These are phyloP conservation scores for Ophiostoma ulmi DNA, from an alignment of 2,329 filamentous ascomycete species.

Conservation along the genomic window DNA sequence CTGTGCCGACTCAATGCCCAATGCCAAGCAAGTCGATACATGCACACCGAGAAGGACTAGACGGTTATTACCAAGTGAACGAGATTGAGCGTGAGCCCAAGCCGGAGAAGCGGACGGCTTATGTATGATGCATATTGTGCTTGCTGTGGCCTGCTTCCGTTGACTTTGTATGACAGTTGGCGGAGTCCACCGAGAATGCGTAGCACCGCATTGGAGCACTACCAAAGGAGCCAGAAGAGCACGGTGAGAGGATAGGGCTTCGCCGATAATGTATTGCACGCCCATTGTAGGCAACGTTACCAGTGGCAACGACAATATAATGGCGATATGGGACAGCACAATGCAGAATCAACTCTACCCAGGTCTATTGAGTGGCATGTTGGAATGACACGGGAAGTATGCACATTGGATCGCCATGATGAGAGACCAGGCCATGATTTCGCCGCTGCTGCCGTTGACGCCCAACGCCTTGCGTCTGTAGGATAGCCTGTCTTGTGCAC, in stretches of 20 bases:
- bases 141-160: not conserved
- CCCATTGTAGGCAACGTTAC: too few species aligned
- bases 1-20: slow-evolving; percentile 1
- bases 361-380: not conserved
- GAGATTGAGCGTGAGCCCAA: not conserved
- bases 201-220: not conserved
- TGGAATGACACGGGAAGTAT: not conserved
- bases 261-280: not conserved
- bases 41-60: slow-evolving; percentile 1
- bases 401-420: not conserved
- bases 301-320: too few species aligned
- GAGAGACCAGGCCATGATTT: not conserved
- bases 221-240: too few species aligned
- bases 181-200: not conserved
- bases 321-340: too few species aligned
- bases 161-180: not conserved
- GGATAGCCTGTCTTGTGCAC: not conserved
- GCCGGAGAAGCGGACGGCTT: not conserved
- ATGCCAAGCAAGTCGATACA: not conserved
- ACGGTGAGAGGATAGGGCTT: not conserved
- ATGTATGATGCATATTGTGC: not conserved
- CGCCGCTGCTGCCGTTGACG: not conserved
- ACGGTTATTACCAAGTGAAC: not conserved
- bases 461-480: not conserved
- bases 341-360: not conserved